Evolutionary conservation across 805 yeast species (phyloP).

Genomic region (Candida ulmi): DNA sequence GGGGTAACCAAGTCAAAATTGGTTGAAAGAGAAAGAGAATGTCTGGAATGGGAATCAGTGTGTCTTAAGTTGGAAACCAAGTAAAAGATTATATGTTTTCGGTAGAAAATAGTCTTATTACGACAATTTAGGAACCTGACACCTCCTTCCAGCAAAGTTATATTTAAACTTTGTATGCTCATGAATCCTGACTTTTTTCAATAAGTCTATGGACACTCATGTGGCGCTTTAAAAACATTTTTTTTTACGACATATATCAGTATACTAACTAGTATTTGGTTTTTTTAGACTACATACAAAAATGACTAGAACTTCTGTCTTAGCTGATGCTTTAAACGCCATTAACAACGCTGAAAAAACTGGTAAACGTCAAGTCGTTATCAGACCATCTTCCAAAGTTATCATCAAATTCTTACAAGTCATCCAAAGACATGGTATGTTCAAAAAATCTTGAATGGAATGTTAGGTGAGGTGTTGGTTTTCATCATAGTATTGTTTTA

Average conservation of each 20-base stretch:
- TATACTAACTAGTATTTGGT: too few species aligned
- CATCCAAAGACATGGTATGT: slow-evolving; percentile 87
- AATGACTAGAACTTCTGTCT: slow-evolving; percentile 97
- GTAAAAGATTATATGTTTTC: slow-evolving; percentile 10
- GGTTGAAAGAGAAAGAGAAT: slow-evolving; percentile 9
- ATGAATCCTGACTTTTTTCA: slow-evolving; percentile 31
- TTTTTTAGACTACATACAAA: slow-evolving; percentile 20
- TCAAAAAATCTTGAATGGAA: too few species aligned
- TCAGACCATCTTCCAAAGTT: slow-evolving; percentile 98
- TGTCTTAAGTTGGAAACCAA: slow-evolving; percentile 10
- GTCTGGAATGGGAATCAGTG: slow-evolving; percentile 30
- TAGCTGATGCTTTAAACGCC: slow-evolving; percentile 97
- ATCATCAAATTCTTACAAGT: slow-evolving; percentile 94
- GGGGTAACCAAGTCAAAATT: too few species aligned
- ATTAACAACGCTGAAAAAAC: slow-evolving; percentile 99
- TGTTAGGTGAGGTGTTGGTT: too few species aligned
- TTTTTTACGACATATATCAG: neutral
- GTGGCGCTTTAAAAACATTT: slow-evolving; percentile 27
- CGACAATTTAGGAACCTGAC: slow-evolving; percentile 20
- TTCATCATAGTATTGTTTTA: too few species aligned
- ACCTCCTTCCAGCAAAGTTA: slow-evolving; percentile 22
- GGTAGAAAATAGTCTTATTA: slow-evolving; percentile 15
- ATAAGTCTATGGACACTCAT: slow-evolving; percentile 37
- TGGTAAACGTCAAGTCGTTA: slow-evolving; percentile 97
- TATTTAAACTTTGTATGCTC: slow-evolving; percentile 26